Evolutionary conservation across 2,329 filamentous ascomycete genomes (phyloP), one percentile per base, ranked within the genome.

Genomic region (Aquanectria penicillioides): DNA sequence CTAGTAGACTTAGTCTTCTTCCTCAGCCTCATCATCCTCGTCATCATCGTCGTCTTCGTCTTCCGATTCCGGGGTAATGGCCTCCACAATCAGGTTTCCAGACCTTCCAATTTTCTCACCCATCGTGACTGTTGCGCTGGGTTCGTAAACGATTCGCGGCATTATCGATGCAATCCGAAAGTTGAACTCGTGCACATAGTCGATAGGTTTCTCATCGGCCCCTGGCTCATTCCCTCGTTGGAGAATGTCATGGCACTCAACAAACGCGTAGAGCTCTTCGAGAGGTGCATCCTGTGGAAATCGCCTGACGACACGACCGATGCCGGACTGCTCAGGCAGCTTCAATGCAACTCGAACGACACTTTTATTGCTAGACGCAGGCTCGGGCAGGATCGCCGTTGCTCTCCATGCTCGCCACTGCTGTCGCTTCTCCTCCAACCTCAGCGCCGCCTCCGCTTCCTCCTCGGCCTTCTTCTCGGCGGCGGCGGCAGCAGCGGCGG

Each of bases 251-350:
- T 93, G 89, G 77, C 94, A 98, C 72, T 99, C 95, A 3, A 98
- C 93, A 77, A 97, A 97, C 0, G 94, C 95, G 75, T 98, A 98
- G 6, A 99, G 78, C 70, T 97, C 93, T 73, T 98, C 94, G 31
- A 98, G 80, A 2, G 85, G 82, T 0, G 91, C 86, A n/a, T 86
- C 81, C 1, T 83, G 80, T 0, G 81, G 75, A 73, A 99, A 98
- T 46, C 86, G 86, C 36, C 94, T 85, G 54, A 97, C 86, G 2
- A 97, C 85, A 36, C 94, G 84, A 44, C 92, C 90, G 1, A 87
- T 90, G 5, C 86, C 89, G 0, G 76, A 77, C 25, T 74, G 74
- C 63, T 83, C 80, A 8, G 86, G 86, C 83, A 89, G 84, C 77
- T 87, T 88, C 36, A 89, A 77, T 4, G 86, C 87, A 23, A 89